Percentiles rank a stretch among this genome's conserved stretches.
phyloP scores from a whole-genome alignment of 176 grass and related monocot genomes.

The Ananas comosus region DNA sequence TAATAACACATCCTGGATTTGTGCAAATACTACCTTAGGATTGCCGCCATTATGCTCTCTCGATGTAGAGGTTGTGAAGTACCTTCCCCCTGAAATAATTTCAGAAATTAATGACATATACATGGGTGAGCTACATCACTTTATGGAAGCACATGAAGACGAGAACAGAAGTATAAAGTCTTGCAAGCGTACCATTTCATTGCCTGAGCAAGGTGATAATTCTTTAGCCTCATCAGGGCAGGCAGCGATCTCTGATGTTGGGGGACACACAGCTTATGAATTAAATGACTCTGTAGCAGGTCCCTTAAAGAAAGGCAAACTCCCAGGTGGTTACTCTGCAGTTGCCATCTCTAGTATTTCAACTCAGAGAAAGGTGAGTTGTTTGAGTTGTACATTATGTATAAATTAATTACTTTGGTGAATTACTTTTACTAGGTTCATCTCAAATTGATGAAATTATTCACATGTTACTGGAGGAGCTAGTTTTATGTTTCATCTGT shows the following conservation, averaged over 20 bases:
- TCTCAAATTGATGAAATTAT: too few species aligned
- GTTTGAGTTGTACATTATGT: too few species aligned
- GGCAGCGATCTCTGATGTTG: conserved; percentile 14
- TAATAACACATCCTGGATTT: conserved; percentile 28
- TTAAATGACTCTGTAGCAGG: not conserved
- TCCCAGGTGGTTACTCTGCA: too few species aligned
- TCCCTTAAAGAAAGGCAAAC: too few species aligned
- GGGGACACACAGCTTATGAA: not conserved
- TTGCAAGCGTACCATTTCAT: conserved; percentile 26
- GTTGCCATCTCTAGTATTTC: too few species aligned
- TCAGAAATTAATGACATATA: conserved; percentile 83
- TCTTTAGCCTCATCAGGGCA: conserved; percentile 8
- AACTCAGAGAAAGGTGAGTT: too few species aligned
- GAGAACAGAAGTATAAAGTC: conserved; percentile 22
- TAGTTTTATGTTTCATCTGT: too few species aligned
- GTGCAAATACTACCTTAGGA: conserved; percentile 31
- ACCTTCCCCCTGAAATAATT: conserved; percentile 80
- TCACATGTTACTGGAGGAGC: too few species aligned
- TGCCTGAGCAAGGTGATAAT: conserved; percentile 8
- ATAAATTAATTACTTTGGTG: too few species aligned
- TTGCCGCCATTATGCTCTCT: conserved; percentile 58
- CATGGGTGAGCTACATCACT: conserved; percentile 61
- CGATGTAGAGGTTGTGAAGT: conserved; percentile 79
- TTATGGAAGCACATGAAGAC: conserved; percentile 23
- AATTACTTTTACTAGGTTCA: too few species aligned